These are phyloP conservation scores for Uromyces viciae-fabae DNA, from an alignment of 1,284 basidiomycete genomes.

Conservation along the genomic window DNA sequence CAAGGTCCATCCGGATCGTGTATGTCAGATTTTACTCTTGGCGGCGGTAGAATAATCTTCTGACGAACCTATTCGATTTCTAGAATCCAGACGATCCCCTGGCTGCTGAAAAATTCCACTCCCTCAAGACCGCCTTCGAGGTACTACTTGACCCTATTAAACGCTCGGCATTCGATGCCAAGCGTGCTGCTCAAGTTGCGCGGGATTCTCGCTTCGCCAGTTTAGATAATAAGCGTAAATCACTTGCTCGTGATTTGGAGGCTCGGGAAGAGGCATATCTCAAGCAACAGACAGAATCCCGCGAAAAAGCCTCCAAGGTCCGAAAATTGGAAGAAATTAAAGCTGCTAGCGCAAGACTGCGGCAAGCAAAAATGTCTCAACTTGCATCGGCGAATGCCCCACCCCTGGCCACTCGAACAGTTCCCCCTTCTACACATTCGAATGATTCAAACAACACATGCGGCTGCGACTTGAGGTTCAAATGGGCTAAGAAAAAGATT, in stretches of 20 bases:
- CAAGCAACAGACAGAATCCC: background rate
- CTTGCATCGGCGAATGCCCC: background rate
- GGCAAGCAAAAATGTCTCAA: slow-evolving; percentile 26
- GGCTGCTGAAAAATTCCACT: slow-evolving; percentile 40
- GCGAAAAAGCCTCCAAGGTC: slow-evolving; percentile 6
- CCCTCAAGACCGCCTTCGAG: slow-evolving; percentile 27
- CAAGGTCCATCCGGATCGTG: slow-evolving; percentile 44
- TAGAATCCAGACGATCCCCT: slow-evolving; percentile 39
- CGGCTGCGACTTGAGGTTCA: slow-evolving; percentile 17
- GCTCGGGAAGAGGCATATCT: slow-evolving; percentile 16
- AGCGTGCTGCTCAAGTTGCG: slow-evolving; percentile 23
- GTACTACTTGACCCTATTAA: slow-evolving; percentile 29
- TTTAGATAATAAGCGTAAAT: slow-evolving; percentile 31
- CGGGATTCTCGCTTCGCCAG: background rate
- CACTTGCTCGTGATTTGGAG: slow-evolving; percentile 3
- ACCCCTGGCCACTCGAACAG: background rate
- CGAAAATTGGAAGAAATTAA: slow-evolving; percentile 39
- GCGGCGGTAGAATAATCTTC: too few species aligned
- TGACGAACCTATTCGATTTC: background rate
- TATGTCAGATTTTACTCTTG: background rate
- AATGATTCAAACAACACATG: background rate
- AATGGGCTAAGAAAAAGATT: slow-evolving; percentile 31
- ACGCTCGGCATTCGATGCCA: slow-evolving; percentile 24
- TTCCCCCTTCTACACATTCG: background rate
- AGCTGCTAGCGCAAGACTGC: slow-evolving; percentile 11